A percentile compares a stretch with the other conserved stretches of the same genome.
phyloP scores from a whole-genome alignment of 305 asterid species.

The Solanum hybrid region DNA sequence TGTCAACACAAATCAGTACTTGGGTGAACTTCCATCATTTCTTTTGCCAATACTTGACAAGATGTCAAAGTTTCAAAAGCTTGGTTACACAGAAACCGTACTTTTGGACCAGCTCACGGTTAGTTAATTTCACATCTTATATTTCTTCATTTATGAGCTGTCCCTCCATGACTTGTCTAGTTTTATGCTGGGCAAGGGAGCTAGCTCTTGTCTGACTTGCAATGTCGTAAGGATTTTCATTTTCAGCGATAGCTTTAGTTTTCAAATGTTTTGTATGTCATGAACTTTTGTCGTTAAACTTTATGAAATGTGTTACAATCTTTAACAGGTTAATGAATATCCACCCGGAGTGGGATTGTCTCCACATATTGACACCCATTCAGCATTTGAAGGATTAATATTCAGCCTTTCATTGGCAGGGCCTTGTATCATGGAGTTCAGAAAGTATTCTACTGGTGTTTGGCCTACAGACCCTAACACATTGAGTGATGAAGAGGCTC shows the following conservation, averaged over 20 bases:
- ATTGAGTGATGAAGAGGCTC: slow-evolving; percentile 30
- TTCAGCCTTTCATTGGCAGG: slow-evolving; percentile 95
- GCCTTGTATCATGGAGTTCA: slow-evolving; percentile 94
- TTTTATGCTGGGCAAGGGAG: background rate
- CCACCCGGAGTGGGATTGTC: slow-evolving; percentile 92
- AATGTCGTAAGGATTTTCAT: background rate
- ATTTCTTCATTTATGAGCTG: background rate
- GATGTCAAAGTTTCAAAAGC: slow-evolving; percentile 39
- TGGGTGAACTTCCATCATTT: slow-evolving; percentile 91
- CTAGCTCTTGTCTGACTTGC: background rate
- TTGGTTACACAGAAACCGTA: slow-evolving; percentile 28
- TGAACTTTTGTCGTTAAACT: background rate
- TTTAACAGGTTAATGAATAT: slow-evolving; percentile 81
- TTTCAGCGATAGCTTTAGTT: background rate
- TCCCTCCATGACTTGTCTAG: background rate
- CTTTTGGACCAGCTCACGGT: slow-evolving; percentile 80
- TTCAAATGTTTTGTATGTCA: background rate
- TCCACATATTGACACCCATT: slow-evolving; percentile 97
- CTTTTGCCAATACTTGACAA: slow-evolving; percentile 53
- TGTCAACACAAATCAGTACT: slow-evolving; percentile 53
- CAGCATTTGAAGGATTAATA: slow-evolving; percentile 82
- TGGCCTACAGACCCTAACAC: slow-evolving; percentile 41
- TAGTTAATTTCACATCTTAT: slow-evolving; percentile 17
- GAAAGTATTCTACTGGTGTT: slow-evolving; percentile 54
- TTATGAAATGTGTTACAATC: background rate